Percentiles rank a stretch among this genome's conserved stretches.
Conservation (phyloP, 352 stramenopile genomes). For the Phytophthora melonis region DNA sequence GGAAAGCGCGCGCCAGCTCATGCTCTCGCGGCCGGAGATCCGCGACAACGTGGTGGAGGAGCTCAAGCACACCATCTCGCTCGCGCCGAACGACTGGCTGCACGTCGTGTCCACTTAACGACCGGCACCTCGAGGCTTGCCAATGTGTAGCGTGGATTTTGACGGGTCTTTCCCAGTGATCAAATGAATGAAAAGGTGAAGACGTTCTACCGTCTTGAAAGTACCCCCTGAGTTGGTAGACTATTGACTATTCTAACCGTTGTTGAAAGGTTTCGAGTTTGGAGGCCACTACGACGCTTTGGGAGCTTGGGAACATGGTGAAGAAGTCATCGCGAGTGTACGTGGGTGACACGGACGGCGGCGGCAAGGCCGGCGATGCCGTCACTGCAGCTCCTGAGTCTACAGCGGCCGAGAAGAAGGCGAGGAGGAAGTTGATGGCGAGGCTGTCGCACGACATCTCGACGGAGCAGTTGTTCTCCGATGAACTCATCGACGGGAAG, state of each 20-base stretch:
- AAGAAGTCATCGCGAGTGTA: conserved; percentile 40
- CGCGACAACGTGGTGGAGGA: conserved; percentile 81
- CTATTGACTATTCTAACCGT: conserved; percentile 5
- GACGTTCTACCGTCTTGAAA: conserved; percentile 15
- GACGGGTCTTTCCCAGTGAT: conserved; percentile 41
- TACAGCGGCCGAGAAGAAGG: conserved; percentile 24
- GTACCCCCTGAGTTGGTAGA: neutral
- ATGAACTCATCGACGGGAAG: conserved; percentile 71
- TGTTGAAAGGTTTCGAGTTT: conserved; percentile 23
- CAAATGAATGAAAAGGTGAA: conserved; percentile 25
- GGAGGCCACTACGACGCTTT: neutral
- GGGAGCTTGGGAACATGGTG: neutral
- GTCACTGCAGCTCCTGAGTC: neutral
- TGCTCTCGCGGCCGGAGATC: conserved; percentile 61
- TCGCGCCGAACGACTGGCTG: conserved; percentile 91
- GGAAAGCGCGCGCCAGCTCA: conserved; percentile 71
- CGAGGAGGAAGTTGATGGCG: conserved; percentile 24
- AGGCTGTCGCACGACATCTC: conserved; percentile 73
- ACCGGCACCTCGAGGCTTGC: neutral
- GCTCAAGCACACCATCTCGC: conserved; percentile 83
- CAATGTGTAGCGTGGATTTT: conserved; percentile 12
- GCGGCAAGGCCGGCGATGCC: neutral
- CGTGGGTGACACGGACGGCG: conserved; percentile 16
- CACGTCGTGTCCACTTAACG: conserved; percentile 65
- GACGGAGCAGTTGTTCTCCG: conserved; percentile 71